Evolutionary conservation across 2,329 filamentous ascomycete species (phyloP).

Genomic region (Neospermospora avenae): DNA sequence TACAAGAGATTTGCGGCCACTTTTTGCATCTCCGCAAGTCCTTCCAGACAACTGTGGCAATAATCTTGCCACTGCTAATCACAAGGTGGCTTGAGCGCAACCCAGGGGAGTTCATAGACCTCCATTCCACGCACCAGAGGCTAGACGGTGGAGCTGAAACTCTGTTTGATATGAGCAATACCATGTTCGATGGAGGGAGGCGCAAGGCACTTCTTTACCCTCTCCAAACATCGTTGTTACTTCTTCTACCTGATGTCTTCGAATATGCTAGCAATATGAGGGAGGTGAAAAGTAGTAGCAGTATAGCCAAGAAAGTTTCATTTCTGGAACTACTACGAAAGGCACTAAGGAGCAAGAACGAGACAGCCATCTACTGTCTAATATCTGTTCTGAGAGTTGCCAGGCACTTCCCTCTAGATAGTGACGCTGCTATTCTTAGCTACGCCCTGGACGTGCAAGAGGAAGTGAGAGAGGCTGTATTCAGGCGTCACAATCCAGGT

Average conservation of each 20-base stretch:
- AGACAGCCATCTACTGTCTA: conserved; percentile 64
- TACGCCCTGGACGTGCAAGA: conserved; percentile 69
- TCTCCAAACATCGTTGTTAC: conserved; percentile 59
- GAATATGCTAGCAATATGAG: conserved; percentile 66
- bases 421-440: conserved; percentile 55
- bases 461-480: conserved; percentile 64
- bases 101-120: conserved; percentile 60
- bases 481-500: conserved; percentile 49
- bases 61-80: conserved; percentile 60
- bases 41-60: conserved; percentile 61
- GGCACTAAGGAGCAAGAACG: conserved; percentile 59
- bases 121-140: conserved; percentile 58
- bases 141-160: conserved; percentile 65
- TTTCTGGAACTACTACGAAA: conserved; percentile 64
- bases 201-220: conserved; percentile 56
- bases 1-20: conserved; percentile 64
- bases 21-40: conserved; percentile 64
- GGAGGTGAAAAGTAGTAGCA: conserved; percentile 54
- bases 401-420: conserved; percentile 60
- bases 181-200: conserved; percentile 55
- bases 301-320: conserved; percentile 62
- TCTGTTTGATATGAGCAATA: conserved; percentile 66
- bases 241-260: conserved; percentile 66
- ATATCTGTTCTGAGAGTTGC: conserved; percentile 60
- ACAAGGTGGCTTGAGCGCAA: conserved; percentile 64